Percentiles rank a stretch among this genome's conserved stretches.
Conservation (phyloP, 176 grass and related monocot species). For the Oryza rufipogon region DNA sequence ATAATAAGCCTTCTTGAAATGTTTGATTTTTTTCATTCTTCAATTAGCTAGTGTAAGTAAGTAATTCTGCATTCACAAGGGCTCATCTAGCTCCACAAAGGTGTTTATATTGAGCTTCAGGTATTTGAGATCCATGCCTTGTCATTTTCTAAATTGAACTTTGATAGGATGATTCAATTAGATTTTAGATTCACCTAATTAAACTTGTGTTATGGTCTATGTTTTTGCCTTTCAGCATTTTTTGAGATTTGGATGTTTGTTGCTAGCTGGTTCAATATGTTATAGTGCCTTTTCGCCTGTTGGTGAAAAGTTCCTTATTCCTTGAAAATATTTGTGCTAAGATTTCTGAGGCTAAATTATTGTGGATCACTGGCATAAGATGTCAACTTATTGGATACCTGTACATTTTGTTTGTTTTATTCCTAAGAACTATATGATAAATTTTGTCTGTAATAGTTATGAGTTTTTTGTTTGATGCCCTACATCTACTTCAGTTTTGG, state of each 20-base stretch:
- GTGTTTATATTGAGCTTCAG: background rate
- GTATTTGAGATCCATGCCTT: background rate
- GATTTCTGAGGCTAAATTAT: constrained; percentile 1
- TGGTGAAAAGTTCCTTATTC: background rate
- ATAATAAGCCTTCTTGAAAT: background rate
- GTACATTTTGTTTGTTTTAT: constrained; percentile 13
- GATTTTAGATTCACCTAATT: constrained; percentile 1
- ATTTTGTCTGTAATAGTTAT: background rate
- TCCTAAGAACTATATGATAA: background rate
- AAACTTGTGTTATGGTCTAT: constrained; percentile 10
- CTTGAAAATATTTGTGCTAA: background rate
- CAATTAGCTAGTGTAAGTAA: constrained; percentile 24
- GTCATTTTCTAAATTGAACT: background rate
- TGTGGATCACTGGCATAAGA: background rate
- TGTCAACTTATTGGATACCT: background rate
- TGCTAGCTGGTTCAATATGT: constrained; percentile 3
- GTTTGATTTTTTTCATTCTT: background rate
- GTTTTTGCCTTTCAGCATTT: background rate
- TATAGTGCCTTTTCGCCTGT: background rate
- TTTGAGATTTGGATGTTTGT: background rate
- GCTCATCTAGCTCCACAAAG: background rate
- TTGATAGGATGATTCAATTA: background rate
- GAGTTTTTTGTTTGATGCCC: background rate
- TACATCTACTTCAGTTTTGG: background rate
- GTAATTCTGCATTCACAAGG: constrained; percentile 1